Percentiles rank a stretch among this genome's conserved stretches.
Evolutionary conservation across 495 filamentous ascomycete species (phyloP).

Genomic region (Cryomyces minteri): DNA sequence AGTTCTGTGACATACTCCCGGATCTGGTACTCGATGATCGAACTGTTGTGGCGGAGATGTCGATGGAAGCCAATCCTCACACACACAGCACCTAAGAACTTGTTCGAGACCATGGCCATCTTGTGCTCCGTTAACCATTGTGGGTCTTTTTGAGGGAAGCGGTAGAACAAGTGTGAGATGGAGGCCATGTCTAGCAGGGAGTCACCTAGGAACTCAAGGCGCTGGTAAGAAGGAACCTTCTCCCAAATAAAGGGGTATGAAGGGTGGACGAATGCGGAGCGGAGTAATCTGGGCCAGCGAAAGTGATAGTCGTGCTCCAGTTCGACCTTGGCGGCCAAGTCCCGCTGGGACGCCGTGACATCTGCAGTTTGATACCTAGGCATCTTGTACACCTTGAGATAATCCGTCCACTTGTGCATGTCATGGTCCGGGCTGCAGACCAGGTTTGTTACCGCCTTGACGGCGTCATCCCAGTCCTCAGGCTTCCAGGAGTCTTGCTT

Average conservation of each 20-base stretch:
- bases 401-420: slow-evolving; percentile 50
- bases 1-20: slow-evolving; percentile 52
- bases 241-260: slow-evolving; percentile 58
- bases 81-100: slow-evolving; percentile 70
- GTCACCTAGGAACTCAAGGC: slow-evolving; percentile 88
- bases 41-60: slow-evolving; percentile 46
- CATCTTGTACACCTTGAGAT: slow-evolving; percentile 46
- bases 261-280: slow-evolving; percentile 78
- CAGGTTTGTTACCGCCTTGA: slow-evolving; percentile 62
- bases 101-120: slow-evolving; percentile 98
- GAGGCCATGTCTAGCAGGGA: slow-evolving; percentile 76
- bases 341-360: slow-evolving; percentile 39
- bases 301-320: slow-evolving; percentile 63
- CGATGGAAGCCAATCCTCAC: slow-evolving; percentile 60
- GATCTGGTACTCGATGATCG: slow-evolving; percentile 41
- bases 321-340: slow-evolving; percentile 48
- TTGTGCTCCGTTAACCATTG: slow-evolving; percentile 99
- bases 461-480: slow-evolving; percentile 56
- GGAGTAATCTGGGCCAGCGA: slow-evolving; percentile 53
- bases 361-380: slow-evolving; percentile 50
- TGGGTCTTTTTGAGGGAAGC: slow-evolving; percentile 63
- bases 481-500: slow-evolving; percentile 16
- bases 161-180: slow-evolving; percentile 60
- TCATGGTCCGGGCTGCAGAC: slow-evolving; percentile 50
- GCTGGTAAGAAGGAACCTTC: slow-evolving; percentile 71